phyloP scores from a whole-genome alignment of 495 filamentous ascomycete genomes.

The Lepraria neglecta region DNA sequence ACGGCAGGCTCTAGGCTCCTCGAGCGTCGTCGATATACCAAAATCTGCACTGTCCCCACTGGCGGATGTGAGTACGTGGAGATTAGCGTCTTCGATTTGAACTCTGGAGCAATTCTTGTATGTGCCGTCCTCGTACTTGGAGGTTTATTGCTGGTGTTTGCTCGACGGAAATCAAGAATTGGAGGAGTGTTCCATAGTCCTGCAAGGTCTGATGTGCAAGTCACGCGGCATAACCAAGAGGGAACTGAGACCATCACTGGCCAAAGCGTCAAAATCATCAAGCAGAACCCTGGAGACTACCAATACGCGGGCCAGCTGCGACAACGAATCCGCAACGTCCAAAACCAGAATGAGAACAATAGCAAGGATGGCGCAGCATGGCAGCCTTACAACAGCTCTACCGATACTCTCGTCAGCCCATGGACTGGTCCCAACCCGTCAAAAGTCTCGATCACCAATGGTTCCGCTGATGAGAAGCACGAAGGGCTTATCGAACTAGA shows the following conservation, averaged over 20 bases:
- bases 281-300: conserved; percentile 5
- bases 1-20: neutral
- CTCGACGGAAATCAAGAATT: conserved; percentile 2
- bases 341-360: neutral
- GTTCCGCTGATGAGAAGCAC: conserved; percentile 8
- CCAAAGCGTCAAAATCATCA: neutral
- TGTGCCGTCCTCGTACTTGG: neutral
- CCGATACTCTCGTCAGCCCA: conserved; percentile 10
- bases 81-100: neutral
- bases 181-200: conserved; percentile 3
- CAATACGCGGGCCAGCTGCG: conserved; percentile 1
- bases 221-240: conserved; percentile 2
- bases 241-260: conserved; percentile 7
- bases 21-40: no score
- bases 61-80: no score
- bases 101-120: neutral
- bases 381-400: conserved; percentile 3
- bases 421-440: neutral
- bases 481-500: conserved; percentile 21
- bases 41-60: no score
- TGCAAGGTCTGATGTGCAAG: conserved; percentile 8
- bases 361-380: neutral
- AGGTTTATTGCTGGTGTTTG: neutral
- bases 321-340: conserved; percentile 1
- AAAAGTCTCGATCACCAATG: conserved; percentile 8